Evolutionary conservation across 2,329 filamentous ascomycete genomes (phyloP), one percentile per base, ranked within the genome.

Genomic region (Corynespora cassiicola): DNA sequence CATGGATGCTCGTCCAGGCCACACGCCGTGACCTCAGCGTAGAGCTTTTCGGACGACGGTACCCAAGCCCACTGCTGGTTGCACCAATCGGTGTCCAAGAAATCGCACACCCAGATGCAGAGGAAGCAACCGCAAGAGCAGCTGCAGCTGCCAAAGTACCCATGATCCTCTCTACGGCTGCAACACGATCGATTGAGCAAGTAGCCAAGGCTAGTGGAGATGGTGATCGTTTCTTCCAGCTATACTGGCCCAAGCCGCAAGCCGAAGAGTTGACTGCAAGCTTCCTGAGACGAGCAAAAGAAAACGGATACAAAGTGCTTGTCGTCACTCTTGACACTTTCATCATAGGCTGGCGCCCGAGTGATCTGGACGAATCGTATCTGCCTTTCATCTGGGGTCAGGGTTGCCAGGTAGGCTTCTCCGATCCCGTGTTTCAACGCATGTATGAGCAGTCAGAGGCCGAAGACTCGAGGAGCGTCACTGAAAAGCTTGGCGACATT

Each of bases 281-380:
- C 1, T 68, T 90, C 11, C 73, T 90, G 4, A 58, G 66, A 1
- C 76, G 85, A 0, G 87, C 85, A 1, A 81, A 81, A 56, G 72
- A 68, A 0, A 76, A 72, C 20, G 86, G 85, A 1, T 90, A 77
- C 66, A 76, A 75, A 21, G 84, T 82, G 1, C 73, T 90, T 0
- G 79, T 90, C 6, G 82, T 90, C 1, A 90, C 87, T 0, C 72
- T 89, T 0, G 87, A 90, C 63, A 89, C 85, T 0, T 87, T 81
- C 66, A 76, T 77, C 9, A 73, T 90, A 22, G 79, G 78, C 1
- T 90, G 86, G 85, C 74, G 87, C 23, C 86, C 85, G 0, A 75
- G 72, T 0, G 86, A 89, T 56, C 75, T 89, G 4, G 85, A 88
- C 47, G 75, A 76, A 10, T 79, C 73, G 0, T 86, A 81, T 52